These are phyloP conservation scores for Trypanosoma platydactyli DNA, from an alignment of 208 protist species.

Conservation along the genomic window DNA sequence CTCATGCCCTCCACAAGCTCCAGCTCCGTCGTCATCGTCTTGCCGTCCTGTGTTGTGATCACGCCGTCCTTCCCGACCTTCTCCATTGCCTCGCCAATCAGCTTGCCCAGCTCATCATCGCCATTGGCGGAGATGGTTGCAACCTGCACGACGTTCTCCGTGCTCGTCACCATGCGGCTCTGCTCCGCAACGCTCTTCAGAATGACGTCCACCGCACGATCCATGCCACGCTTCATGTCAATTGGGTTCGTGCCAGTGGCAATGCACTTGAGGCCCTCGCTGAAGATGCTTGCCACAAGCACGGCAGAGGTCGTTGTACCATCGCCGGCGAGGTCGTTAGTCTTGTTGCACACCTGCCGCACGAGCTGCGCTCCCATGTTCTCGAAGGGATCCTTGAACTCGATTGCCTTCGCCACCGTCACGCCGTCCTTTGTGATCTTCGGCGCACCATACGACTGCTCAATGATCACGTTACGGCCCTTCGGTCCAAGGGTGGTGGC, in stretches of 20 bases:
- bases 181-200: slow-evolving; percentile 92
- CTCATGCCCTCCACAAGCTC: slow-evolving; percentile 99
- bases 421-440: slow-evolving; percentile 99
- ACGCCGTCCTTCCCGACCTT: slow-evolving; percentile 99
- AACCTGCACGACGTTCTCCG: slow-evolving; percentile 98
- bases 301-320: slow-evolving; percentile 99
- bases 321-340: slow-evolving; percentile 98
- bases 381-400: slow-evolving; percentile 97
- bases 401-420: slow-evolving; percentile 99
- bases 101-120: slow-evolving; percentile 97
- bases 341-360: slow-evolving; percentile 94
- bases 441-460: slow-evolving; percentile 97
- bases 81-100: slow-evolving; percentile 99
- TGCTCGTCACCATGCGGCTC: slow-evolving; percentile 95
- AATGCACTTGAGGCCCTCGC: slow-evolving; percentile 97
- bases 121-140: slow-evolving; percentile 99
- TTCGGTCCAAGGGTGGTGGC: slow-evolving; percentile 98
- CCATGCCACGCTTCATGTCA: slow-evolving; percentile 99
- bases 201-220: slow-evolving; percentile 94
- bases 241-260: slow-evolving; percentile 99
- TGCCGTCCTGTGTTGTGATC: slow-evolving; percentile 99
- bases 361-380: slow-evolving; percentile 99
- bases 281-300: slow-evolving; percentile 97
- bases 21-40: slow-evolving; percentile 98
- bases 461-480: slow-evolving; percentile 98